Conservation (phyloP, 768 basidiomycete genomes). For the Lyophyllum shimeji region DNA sequence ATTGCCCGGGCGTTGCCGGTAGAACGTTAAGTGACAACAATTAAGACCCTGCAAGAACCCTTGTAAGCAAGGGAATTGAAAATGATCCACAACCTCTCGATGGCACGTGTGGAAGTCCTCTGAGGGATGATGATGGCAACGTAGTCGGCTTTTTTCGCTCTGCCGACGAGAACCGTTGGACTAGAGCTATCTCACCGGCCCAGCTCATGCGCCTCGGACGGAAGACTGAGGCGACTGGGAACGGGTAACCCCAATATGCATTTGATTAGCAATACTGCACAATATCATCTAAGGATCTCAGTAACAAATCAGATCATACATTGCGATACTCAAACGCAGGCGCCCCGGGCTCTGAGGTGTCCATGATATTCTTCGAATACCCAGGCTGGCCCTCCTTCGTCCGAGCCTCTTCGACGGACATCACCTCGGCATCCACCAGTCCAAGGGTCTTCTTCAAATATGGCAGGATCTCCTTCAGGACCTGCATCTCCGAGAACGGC, state of each 20-base stretch:
- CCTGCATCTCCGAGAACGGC: slow-evolving; percentile 79
- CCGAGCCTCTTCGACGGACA: slow-evolving; percentile 67
- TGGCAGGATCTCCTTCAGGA: slow-evolving; percentile 67
- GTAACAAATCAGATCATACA: not conserved
- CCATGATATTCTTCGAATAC: slow-evolving; percentile 69
- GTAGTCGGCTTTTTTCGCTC: not conserved
- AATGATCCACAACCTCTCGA: not conserved
- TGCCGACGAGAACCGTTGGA: not conserved
- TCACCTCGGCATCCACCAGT: slow-evolving; percentile 68
- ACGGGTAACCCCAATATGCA: no score
- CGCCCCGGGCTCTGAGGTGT: slow-evolving; percentile 82
- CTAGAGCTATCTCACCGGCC: not conserved
- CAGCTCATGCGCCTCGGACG: not conserved
- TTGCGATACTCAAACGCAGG: slow-evolving; percentile 80
- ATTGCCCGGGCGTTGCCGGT: not conserved
- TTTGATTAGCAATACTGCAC: not conserved
- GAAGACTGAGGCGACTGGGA: not conserved
- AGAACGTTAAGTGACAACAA: not conserved
- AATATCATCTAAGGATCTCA: not conserved
- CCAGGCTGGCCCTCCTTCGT: slow-evolving; percentile 52
- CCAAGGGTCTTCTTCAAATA: slow-evolving; percentile 80
- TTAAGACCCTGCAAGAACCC: not conserved
- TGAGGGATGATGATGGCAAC: not conserved
- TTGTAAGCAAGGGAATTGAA: not conserved
- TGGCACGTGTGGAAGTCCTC: not conserved